Percentiles rank a stretch among this genome's conserved stretches.
Evolutionary conservation across 1,139 yeast species (phyloP).

Genomic region (Arxiozyma telluris): DNA sequence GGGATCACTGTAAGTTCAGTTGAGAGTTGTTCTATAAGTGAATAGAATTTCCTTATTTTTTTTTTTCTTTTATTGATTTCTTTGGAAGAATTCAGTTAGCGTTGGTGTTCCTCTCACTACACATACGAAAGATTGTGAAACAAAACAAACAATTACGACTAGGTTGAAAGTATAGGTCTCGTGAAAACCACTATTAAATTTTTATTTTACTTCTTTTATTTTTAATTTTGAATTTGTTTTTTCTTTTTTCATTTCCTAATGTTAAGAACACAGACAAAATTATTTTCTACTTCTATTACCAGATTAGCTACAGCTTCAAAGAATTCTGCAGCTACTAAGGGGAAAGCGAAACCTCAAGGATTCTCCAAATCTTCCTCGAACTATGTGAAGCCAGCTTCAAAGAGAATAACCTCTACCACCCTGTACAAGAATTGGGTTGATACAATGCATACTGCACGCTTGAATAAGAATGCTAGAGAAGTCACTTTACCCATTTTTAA

Average conservation of each 20-base stretch:
- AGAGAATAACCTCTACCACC: slow-evolving; percentile 23
- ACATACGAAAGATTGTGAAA: no score
- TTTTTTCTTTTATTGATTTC: no score
- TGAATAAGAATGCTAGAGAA: slow-evolving; percentile 20
- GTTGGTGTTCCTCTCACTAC: no score
- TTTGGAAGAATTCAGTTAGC: no score
- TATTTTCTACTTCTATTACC: slow-evolving; percentile 10
- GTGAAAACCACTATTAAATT: no score
- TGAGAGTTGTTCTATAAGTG: no score
- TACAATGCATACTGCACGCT: slow-evolving; percentile 22
- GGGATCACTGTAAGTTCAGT: no score
- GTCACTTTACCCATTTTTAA: slow-evolving; percentile 19
- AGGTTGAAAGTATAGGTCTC: no score
- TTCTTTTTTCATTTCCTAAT: background rate
- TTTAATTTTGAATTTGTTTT: no score
- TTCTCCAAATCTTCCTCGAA: slow-evolving; percentile 17
- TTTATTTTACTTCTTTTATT: no score
- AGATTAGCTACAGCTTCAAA: slow-evolving; percentile 14
- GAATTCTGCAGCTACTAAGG: slow-evolving; percentile 14
- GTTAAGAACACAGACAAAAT: slow-evolving; percentile 11
- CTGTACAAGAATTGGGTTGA: slow-evolving; percentile 27
- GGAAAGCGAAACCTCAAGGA: slow-evolving; percentile 22
- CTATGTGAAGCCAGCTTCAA: slow-evolving; percentile 16
- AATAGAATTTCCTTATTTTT: no score
- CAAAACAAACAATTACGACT: no score